Base-by-base conservation (phyloP, 225 moss, liverwort and hornwort genomes). In the Ulota crispa region DNA sequence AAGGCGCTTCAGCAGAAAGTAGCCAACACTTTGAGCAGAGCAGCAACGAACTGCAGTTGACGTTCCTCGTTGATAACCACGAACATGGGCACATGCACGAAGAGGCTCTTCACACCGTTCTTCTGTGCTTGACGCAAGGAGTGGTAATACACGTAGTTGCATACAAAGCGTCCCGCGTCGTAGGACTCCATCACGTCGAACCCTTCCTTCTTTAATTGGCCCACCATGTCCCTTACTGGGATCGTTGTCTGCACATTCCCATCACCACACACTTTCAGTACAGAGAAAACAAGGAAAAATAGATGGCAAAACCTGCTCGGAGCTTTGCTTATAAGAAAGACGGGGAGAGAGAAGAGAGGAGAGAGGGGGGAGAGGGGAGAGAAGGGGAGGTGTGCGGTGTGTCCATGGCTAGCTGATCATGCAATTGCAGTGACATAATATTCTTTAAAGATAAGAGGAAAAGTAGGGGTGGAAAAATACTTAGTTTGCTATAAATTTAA, bases 101-200 rank as follows among this genome's bases (percentile, higher is more conserved):
- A 98, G 63, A 98, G 74, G 80, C 93, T 85, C 79, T 81, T 89
- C 64, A 87, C 89, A 34, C 90, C 88, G 57, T 92, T 81, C 67
- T 66, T 81, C 75, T 89, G 91, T 3, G 93, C 87, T 59, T 98
- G 86, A 68, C 82, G 88, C 78, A 98, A 85, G 7, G 95, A 98
- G 6, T 93, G 94, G 75, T 95, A 98, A n/a, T 94, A 95, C 19
- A 93, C 94, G 50, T 98, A 98, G 79, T 98, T 98, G 84, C 95
- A 98, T 8, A 98, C 95, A 47, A 98, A 98, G 2, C 93, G 98
- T 13, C 98, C 95, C 4, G 95, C 98, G 69, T 98, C 95, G 26
- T 87, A 80, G 5, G 98, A 98, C 64, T 89, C 82, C 59, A 87
- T 86, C 11, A 91, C 89, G 57, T 94, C 92, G 39, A 92, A 95